Percentiles rank a stretch among this genome's conserved stretches.
Conservation (phyloP, 768 basidiomycete genomes). For the Lactarius vividus region DNA sequence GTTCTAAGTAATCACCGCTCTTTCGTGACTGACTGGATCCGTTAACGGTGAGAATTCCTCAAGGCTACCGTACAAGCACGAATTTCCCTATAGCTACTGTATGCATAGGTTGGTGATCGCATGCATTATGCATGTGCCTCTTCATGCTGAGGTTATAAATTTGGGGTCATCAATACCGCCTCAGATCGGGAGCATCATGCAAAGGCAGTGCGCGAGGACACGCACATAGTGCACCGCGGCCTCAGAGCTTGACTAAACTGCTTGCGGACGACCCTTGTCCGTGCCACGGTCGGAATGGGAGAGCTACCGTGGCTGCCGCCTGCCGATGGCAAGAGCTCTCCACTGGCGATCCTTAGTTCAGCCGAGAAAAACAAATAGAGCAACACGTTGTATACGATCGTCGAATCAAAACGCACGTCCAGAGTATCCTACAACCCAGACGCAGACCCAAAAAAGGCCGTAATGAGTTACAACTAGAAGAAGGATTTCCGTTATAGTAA, state of each 20-base stretch:
- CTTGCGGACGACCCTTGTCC: constrained; percentile 2
- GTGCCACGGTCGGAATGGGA: not conserved
- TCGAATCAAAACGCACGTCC: constrained; percentile 8
- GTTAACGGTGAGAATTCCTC: constrained; percentile 4
- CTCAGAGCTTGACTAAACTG: constrained; percentile 7
- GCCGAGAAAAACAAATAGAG: constrained; percentile 19
- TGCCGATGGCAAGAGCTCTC: constrained; percentile 6
- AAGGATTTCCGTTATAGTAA: constrained; percentile 13
- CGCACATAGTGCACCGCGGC: not conserved
- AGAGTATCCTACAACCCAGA: constrained; percentile 17
- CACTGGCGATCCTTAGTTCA: constrained; percentile 15
- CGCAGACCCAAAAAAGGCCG: constrained; percentile 1
- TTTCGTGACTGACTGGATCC: not conserved
- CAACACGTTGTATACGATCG: constrained; percentile 19
- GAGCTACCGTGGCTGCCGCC: constrained; percentile 20
- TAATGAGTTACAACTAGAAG: constrained; percentile 1
- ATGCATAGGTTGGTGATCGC: constrained; percentile 13
- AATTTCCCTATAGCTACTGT: not conserved
- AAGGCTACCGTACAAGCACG: constrained; percentile 1
- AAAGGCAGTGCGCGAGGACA: constrained; percentile 10
- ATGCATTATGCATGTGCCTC: constrained; percentile 16
- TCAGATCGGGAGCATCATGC: constrained; percentile 13
- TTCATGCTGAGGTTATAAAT: constrained; percentile 2
- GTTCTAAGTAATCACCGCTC: constrained; percentile 9
- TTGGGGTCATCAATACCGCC: constrained; percentile 13